Percentiles rank a stretch among this genome's conserved stretches.
Conservation (phyloP, 345 rosid species). For the Reutealis trisperma region DNA sequence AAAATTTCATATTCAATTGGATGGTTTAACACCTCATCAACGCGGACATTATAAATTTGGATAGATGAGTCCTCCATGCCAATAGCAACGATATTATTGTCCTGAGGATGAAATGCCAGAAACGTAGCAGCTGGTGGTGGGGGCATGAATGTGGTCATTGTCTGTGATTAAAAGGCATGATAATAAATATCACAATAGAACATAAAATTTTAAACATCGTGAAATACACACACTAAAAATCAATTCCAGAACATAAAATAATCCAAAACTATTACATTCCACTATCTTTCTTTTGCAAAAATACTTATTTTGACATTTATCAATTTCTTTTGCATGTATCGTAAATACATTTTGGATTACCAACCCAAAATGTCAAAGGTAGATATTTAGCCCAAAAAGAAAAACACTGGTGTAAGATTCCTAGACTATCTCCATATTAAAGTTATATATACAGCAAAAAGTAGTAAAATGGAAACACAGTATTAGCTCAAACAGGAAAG, state of each 20-base stretch:
- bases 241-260: neutral
- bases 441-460: too few species aligned
- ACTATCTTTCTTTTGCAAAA: neutral
- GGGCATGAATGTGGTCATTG: conserved; percentile 76
- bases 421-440: neutral
- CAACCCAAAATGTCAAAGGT: neutral
- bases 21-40: conserved; percentile 54
- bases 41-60: conserved; percentile 63
- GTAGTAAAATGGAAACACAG: neutral
- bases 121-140: conserved; percentile 85
- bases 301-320: neutral
- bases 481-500: neutral
- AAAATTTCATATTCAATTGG: conserved; percentile 10
- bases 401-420: neutral
- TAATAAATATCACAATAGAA: neutral
- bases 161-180: conserved; percentile 41
- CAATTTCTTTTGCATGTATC: too few species aligned
- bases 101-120: conserved; percentile 77
- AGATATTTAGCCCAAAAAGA: neutral
- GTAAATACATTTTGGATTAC: too few species aligned
- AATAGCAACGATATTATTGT: conserved; percentile 72
- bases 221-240: neutral
- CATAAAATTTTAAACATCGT: neutral
- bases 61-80: conserved; percentile 86
- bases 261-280: neutral